Evolutionary conservation across 176 grass and related monocot genomes (phyloP).

Genomic region (Avena eriantha): DNA sequence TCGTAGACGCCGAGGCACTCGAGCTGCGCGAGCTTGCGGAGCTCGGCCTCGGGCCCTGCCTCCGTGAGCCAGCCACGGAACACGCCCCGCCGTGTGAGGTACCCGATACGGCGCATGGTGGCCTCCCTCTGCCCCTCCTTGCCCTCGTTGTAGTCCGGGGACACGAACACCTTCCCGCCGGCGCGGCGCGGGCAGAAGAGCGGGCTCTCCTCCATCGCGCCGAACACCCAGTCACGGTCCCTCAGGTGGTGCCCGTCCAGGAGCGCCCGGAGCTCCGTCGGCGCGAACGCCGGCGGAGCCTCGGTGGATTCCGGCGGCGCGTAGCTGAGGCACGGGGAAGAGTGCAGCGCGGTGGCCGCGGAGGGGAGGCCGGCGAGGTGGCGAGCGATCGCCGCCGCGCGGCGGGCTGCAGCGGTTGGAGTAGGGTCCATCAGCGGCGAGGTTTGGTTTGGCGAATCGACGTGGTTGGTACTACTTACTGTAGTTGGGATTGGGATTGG

Average conservation of each 20-base stretch:
- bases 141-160: slow-evolving; percentile 64
- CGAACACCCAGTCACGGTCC: slow-evolving; percentile 69
- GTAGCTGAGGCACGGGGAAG: slow-evolving; percentile 63
- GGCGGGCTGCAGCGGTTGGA: slow-evolving; percentile 19
- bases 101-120: slow-evolving; percentile 71
- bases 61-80: slow-evolving; percentile 81
- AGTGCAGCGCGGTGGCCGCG: background rate
- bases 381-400: slow-evolving; percentile 43
- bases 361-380: slow-evolving; percentile 45
- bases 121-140: slow-evolving; percentile 74
- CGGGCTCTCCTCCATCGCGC: slow-evolving; percentile 70
- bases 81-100: slow-evolving; percentile 56
- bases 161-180: slow-evolving; percentile 60
- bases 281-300: slow-evolving; percentile 46
- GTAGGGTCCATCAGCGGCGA: slow-evolving; percentile 37
- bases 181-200: slow-evolving; percentile 60
- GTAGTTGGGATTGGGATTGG: slow-evolving; percentile 11
- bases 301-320: slow-evolving; percentile 56
- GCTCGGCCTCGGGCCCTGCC: slow-evolving; percentile 43
- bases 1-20: slow-evolving; percentile 77
- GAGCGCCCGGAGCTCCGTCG: slow-evolving; percentile 46
- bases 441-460: background rate
- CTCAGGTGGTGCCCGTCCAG: slow-evolving; percentile 72
- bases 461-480: background rate
- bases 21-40: slow-evolving; percentile 58